Base-by-base conservation (phyloP, 768 basidiomycete genomes). In the Termitomyces sp. region DNA sequence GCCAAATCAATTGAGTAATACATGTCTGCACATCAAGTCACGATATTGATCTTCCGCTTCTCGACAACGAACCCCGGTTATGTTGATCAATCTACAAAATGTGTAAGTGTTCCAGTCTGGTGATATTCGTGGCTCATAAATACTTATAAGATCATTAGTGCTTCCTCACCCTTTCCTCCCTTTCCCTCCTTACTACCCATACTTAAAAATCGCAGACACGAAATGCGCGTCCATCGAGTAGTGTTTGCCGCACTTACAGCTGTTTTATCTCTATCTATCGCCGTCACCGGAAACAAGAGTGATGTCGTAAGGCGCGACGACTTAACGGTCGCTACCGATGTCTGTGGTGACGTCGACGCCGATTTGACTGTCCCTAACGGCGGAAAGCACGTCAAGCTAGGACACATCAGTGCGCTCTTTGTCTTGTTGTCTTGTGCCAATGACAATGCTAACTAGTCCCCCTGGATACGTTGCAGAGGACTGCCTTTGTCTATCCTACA, bases 401-500 rank as follows among this genome's bases (percentile, higher is more conserved):
- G 78, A 8, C 41, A 64, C 12, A 66, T 75, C 47, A 59, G 64
- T 71, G 42, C 38, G 69, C 24, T 51, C n/a, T 12, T 17, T 2
- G 11, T 22, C 58, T 14, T 38, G 6, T 44, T 24, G 10, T 28
- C 45, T 45, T 21, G 42, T 22, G 47, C 12, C 35, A 43, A 4
- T 12, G 28, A 42, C 7, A 15, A 14, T 41, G 7, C 57, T 28
- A 45, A 37, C 7, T 17, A 14, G 0, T 10, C n/a, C n/a, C 9
- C 14, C 30, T 11, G 17, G 28, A 8, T 32, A 24, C 15, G 22
- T 51, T 59, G n/a, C 43, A 78, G 77, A 71, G 40, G 62, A 69
- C 3, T 81, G 80, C 46, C 59, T 79, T 32, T 81, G 80, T 56
- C 30, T 75, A 15, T 75, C 77, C 15, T 65, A 54, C 7, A 54